A percentile compares a stretch with the other conserved stretches of the same genome.
Evolutionary conservation across 495 filamentous ascomycete genomes (phyloP).

Genomic region (Lasiosphaeris hirsuta): DNA sequence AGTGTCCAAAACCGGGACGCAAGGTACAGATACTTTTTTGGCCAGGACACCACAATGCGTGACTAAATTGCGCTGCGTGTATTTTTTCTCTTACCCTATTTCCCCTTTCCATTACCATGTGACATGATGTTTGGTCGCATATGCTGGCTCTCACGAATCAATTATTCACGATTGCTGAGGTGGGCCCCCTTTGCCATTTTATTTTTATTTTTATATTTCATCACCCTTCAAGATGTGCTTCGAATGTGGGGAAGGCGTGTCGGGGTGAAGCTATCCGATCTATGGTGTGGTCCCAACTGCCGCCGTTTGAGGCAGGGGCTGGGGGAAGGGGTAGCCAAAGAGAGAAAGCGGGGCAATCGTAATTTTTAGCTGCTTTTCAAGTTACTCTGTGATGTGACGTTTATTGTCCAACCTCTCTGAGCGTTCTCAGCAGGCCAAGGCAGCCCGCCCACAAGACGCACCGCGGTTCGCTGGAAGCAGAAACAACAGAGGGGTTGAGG

Average conservation of each 20-base stretch:
- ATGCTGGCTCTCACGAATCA: too few relatives aligned
- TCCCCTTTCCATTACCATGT: too few relatives aligned
- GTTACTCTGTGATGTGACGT: conserved; percentile 16
- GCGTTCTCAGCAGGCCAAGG: not conserved
- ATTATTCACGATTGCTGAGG: too few relatives aligned
- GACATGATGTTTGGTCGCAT: too few relatives aligned
- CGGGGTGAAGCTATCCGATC: conserved; percentile 8
- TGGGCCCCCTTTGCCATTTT: too few relatives aligned
- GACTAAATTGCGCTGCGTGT: not conserved
- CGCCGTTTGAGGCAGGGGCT: conserved; percentile 11
- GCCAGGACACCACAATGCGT: conserved; percentile 1
- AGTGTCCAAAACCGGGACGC: not conserved
- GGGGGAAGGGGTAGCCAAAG: not conserved
- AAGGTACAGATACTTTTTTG: conserved; percentile 10
- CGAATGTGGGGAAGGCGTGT: conserved; percentile 1
- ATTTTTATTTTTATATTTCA: not conserved
- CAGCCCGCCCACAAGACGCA: conserved; percentile 2
- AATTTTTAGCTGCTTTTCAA: conserved; percentile 10
- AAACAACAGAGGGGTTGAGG: not conserved
- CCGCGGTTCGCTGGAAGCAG: conserved; percentile 10
- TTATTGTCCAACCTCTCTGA: conserved; percentile 15
- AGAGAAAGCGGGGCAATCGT: conserved; percentile 9
- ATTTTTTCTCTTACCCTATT: too few relatives aligned
- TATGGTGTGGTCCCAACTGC: conserved; percentile 12
- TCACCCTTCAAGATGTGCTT: not conserved